phyloP scores from a whole-genome alignment of 2,329 filamentous ascomycete species.

The Talaromyces rugulosus region DNA sequence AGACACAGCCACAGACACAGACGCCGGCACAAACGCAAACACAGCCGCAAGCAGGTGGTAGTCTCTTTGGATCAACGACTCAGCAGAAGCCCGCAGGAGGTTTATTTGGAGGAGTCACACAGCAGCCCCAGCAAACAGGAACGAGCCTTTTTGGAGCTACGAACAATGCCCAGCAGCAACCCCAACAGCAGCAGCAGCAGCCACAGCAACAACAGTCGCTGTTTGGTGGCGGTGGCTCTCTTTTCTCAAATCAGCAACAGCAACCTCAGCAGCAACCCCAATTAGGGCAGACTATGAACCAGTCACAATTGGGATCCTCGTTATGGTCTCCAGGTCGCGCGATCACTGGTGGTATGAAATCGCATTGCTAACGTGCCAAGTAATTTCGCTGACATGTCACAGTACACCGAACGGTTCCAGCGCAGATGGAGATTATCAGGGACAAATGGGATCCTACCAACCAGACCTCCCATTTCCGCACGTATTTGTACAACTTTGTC shows the following conservation, averaged over 20 bases:
- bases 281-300: slow-evolving; percentile 31
- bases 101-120: slow-evolving; percentile 25
- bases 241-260: slow-evolving; percentile 15
- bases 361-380: background rate
- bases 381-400: slow-evolving; percentile 11
- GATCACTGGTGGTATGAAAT: slow-evolving; percentile 36
- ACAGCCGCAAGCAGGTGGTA: slow-evolving; percentile 11
- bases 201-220: slow-evolving; percentile 26
- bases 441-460: slow-evolving; percentile 58
- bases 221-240: slow-evolving; percentile 12
- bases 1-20: slow-evolving; percentile 22
- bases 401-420: slow-evolving; percentile 58
- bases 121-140: slow-evolving; percentile 34
- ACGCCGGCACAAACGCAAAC: slow-evolving; percentile 9
- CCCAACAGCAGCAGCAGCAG: slow-evolving; percentile 22
- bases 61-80: slow-evolving; percentile 15
- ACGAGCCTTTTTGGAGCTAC: slow-evolving; percentile 20
- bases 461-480: slow-evolving; percentile 52
- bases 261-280: slow-evolving; percentile 26
- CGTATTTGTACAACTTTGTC: slow-evolving; percentile 62
- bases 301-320: slow-evolving; percentile 38
- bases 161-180: slow-evolving; percentile 22
- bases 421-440: slow-evolving; percentile 58
- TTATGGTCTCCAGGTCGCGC: slow-evolving; percentile 42
- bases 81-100: slow-evolving; percentile 25